Evolutionary conservation across 495 filamentous ascomycete species (phyloP).

Genomic region (Penicillium argentinense): DNA sequence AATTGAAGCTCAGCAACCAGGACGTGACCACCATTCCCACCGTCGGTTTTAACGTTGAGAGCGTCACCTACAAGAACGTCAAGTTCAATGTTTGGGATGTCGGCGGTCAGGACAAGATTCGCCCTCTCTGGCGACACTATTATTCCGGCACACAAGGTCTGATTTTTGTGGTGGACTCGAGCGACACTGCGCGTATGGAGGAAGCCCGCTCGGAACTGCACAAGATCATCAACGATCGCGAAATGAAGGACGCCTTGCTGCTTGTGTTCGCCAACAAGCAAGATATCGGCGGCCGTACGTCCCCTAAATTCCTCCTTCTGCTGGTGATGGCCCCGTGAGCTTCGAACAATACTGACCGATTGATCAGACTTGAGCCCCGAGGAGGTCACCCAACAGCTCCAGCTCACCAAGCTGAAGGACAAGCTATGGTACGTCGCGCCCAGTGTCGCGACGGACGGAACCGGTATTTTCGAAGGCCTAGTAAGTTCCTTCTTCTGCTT

Average conservation of each 20-base stretch:
- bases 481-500: constrained; percentile 45
- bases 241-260: constrained; percentile 96
- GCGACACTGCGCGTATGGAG: constrained; percentile 80
- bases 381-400: constrained; percentile 81
- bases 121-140: constrained; percentile 97
- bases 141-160: constrained; percentile 96
- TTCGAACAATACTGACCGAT: constrained; percentile 12
- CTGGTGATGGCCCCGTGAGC: background rate
- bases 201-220: constrained; percentile 89
- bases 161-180: constrained; percentile 96
- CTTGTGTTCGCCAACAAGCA: constrained; percentile 99
- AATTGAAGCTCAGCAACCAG: constrained; percentile 91
- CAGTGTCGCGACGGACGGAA: constrained; percentile 89
- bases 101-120: constrained; percentile 98
- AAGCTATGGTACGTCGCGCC: constrained; percentile 96
- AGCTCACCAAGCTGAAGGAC: constrained; percentile 82
- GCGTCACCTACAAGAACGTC: constrained; percentile 98
- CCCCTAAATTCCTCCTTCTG: background rate
- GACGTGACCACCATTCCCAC: constrained; percentile 99
- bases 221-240: constrained; percentile 92
- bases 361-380: constrained; percentile 75
- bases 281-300: constrained; percentile 80
- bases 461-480: constrained; percentile 91
- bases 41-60: constrained; percentile 99
- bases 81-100: constrained; percentile 99